Conservation (phyloP, 2,329 filamentous ascomycete genomes). For the Aureobasidium namibiae region DNA sequence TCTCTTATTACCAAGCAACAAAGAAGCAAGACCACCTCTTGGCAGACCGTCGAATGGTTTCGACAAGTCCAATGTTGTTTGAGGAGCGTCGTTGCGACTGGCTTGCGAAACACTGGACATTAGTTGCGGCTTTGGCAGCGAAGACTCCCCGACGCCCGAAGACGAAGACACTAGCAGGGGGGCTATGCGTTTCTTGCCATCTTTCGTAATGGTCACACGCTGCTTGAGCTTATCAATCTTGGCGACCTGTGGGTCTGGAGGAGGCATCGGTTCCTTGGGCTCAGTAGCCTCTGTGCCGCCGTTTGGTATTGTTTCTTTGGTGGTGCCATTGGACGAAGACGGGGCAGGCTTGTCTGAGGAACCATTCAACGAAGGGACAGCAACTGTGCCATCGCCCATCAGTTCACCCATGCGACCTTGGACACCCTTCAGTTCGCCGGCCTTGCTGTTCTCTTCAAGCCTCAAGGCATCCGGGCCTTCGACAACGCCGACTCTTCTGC, state of each 20-base stretch:
- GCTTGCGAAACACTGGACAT: slow-evolving; percentile 56
- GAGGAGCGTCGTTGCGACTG: slow-evolving; percentile 58
- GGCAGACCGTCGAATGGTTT: slow-evolving; percentile 92
- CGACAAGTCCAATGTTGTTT: slow-evolving; percentile 78
- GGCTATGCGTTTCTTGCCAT: slow-evolving; percentile 92
- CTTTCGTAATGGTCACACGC: slow-evolving; percentile 87
- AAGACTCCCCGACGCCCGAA: slow-evolving; percentile 77
- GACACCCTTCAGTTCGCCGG: slow-evolving; percentile 77
- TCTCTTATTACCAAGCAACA: slow-evolving; percentile 89
- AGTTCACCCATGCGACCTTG: slow-evolving; percentile 97
- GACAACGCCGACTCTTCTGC: slow-evolving; percentile 80
- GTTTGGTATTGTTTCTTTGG: slow-evolving; percentile 25
- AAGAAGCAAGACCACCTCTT: slow-evolving; percentile 73
- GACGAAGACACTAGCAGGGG: slow-evolving; percentile 80
- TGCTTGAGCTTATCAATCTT: slow-evolving; percentile 71
- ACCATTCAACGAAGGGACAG: slow-evolving; percentile 37
- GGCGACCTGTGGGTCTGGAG: slow-evolving; percentile 46
- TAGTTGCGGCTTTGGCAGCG: slow-evolving; percentile 78
- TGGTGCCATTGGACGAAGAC: slow-evolving; percentile 37
- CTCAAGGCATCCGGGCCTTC: slow-evolving; percentile 85
- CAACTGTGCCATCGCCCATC: slow-evolving; percentile 71
- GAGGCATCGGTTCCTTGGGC: slow-evolving; percentile 43
- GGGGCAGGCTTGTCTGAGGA: slow-evolving; percentile 20
- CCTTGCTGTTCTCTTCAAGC: slow-evolving; percentile 86
- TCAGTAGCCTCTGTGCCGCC: slow-evolving; percentile 22